Evolutionary conservation across 2,329 filamentous ascomycete genomes (phyloP).

Genomic region (Fusarium sulawesiense): DNA sequence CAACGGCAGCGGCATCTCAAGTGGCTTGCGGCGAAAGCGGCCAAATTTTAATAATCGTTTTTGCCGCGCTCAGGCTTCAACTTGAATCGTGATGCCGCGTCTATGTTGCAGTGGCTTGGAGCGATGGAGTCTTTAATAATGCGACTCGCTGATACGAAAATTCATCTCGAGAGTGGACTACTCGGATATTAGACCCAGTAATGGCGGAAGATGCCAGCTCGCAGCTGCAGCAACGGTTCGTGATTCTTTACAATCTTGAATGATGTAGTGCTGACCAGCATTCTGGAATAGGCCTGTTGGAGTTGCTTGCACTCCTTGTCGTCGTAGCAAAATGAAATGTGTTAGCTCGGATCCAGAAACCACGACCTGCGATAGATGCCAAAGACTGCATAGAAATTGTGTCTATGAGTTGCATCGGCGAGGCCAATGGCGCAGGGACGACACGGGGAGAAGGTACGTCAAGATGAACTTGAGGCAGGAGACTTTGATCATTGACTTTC

Average conservation of each 20-base stretch:
- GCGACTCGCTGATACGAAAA: not conserved
- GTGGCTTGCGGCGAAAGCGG: not conserved
- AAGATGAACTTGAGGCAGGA: not conserved
- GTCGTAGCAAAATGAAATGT: conserved; percentile 15
- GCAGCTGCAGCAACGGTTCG: not conserved
- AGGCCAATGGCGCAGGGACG: not conserved
- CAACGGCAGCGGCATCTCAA: not conserved
- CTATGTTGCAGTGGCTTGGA: not conserved
- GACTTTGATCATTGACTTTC: not conserved
- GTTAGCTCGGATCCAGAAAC: not conserved
- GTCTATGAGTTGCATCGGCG: conserved; percentile 1
- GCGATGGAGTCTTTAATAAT: not conserved
- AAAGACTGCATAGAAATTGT: not conserved
- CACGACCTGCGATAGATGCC: not conserved
- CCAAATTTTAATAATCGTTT: not conserved
- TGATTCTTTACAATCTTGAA: not conserved
- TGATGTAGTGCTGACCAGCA: not conserved
- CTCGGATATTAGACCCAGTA: not conserved
- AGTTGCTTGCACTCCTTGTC: conserved; percentile 10
- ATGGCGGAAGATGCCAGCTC: not conserved
- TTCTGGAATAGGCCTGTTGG: not conserved
- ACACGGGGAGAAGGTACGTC: not conserved
- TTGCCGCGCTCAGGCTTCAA: not conserved
- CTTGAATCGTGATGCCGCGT: not conserved
- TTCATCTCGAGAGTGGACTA: not conserved